phyloP scores from a whole-genome alignment of 129 eudicot species.

The Centaurea solstitialis region DNA sequence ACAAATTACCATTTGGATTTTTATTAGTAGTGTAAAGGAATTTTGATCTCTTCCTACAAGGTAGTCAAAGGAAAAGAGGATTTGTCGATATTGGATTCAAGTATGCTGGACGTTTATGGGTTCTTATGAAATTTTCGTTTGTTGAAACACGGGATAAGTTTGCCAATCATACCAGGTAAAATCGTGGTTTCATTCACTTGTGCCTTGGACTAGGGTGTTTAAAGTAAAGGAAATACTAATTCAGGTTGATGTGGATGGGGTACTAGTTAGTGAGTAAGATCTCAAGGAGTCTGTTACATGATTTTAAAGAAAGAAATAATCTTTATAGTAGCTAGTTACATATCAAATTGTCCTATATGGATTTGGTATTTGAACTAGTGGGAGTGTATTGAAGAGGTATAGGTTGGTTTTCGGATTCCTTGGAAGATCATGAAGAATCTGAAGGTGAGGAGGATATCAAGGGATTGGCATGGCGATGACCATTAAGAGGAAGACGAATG shows the following conservation, averaged over 20 bases:
- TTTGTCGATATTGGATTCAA: neutral
- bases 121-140: neutral
- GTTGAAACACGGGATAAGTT: neutral
- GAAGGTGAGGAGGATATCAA: neutral
- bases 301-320: too few relatives aligned
- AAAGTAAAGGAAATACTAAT: neutral
- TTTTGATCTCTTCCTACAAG: neutral
- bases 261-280: neutral
- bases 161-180: neutral
- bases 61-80: neutral
- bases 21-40: neutral
- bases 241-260: neutral
- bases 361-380: neutral
- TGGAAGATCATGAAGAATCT: neutral
- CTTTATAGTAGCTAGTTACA: neutral
- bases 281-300: neutral
- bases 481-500: neutral
- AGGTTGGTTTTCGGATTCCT: neutral
- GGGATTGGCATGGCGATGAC: neutral
- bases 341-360: neutral
- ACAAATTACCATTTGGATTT: neutral
- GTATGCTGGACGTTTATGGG: neutral
- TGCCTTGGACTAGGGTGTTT: neutral
- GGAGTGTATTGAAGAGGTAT: neutral
- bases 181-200: neutral